Percentiles rank a stretch among this genome's conserved stretches.
Evolutionary conservation across 805 yeast genomes (phyloP).

Genomic region (Schwanniomyces pseudopolymorphus): DNA sequence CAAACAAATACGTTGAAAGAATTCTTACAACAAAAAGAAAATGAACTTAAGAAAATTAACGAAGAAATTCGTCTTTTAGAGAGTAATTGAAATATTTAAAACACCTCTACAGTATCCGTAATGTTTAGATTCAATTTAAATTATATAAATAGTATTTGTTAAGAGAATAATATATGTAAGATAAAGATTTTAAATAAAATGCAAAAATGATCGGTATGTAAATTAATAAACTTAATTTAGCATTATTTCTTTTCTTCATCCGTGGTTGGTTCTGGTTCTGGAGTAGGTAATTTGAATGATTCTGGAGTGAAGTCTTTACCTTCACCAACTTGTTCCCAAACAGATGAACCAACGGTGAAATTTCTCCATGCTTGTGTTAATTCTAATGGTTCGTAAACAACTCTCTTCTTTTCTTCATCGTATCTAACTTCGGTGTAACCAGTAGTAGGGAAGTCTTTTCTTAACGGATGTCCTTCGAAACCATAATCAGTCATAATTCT

Average conservation of each 20-base stretch:
- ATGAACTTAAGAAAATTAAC: slow-evolving; percentile 54
- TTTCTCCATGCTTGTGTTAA: slow-evolving; percentile 91
- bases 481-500: slow-evolving; percentile 91
- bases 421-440: slow-evolving; percentile 89
- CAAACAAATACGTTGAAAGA: slow-evolving; percentile 75
- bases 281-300: slow-evolving; percentile 76
- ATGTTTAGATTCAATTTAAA: background rate
- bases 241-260: slow-evolving; percentile 32
- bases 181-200: slow-evolving; percentile 1
- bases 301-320: slow-evolving; percentile 84
- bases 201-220: slow-evolving; percentile 2
- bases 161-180: background rate
- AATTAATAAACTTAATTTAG: background rate
- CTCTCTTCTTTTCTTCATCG: slow-evolving; percentile 87
- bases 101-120: background rate
- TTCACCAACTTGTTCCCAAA: slow-evolving; percentile 90
- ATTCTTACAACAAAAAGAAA: slow-evolving; percentile 59
- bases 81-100: background rate
- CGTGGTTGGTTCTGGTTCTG: slow-evolving; percentile 65
- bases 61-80: slow-evolving; percentile 35
- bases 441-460: slow-evolving; percentile 91
- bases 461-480: slow-evolving; percentile 86
- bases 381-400: slow-evolving; percentile 87
- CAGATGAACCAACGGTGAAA: slow-evolving; percentile 83
- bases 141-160: background rate